phyloP scores from a whole-genome alignment of 1,284 basidiomycete species.

The Puccinia hordei region DNA sequence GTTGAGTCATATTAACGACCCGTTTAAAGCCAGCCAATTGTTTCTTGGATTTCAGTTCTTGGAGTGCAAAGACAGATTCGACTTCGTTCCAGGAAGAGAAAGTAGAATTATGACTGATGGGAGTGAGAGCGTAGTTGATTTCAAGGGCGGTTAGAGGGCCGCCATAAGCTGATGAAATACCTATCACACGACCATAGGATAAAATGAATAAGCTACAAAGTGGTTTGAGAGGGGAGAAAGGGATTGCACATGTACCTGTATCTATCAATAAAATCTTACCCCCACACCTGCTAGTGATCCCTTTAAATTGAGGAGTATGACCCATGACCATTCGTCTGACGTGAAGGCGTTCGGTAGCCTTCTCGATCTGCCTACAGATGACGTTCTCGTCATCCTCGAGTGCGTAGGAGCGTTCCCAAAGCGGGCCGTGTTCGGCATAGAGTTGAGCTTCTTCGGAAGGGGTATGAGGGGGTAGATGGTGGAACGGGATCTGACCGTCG shows the following conservation, averaged over 20 bases:
- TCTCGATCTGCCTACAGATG: conserved; percentile 72
- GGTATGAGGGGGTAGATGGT: conserved; percentile 71
- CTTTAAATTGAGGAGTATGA: conserved; percentile 84
- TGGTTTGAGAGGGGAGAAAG: too few species aligned
- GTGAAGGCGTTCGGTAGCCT: conserved; percentile 71
- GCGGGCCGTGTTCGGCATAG: conserved; percentile 74
- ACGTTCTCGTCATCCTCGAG: conserved; percentile 67
- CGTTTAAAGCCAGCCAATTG: background rate
- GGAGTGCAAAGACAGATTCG: conserved; percentile 36
- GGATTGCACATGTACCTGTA: conserved; percentile 58
- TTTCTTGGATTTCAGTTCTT: conserved; percentile 34
- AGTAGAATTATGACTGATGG: background rate
- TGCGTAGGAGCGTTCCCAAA: conserved; percentile 72
- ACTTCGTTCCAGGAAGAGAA: conserved; percentile 6
- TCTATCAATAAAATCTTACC: conserved; percentile 90
- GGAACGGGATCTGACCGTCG: conserved; percentile 64
- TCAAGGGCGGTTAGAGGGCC: conserved; percentile 82
- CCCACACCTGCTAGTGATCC: conserved; percentile 76
- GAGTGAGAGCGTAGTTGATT: conserved; percentile 69
- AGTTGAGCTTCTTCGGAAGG: conserved; percentile 70
- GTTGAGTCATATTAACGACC: background rate
- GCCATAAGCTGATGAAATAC: conserved; percentile 91
- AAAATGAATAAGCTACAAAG: conserved; percentile 60
- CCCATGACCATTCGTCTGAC: conserved; percentile 88
- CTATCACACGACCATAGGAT: conserved; percentile 59